These are phyloP conservation scores for cucumber (Cucumis sativus) DNA, from an alignment of 306 rosid species.

Conservation along the genomic window DNA sequence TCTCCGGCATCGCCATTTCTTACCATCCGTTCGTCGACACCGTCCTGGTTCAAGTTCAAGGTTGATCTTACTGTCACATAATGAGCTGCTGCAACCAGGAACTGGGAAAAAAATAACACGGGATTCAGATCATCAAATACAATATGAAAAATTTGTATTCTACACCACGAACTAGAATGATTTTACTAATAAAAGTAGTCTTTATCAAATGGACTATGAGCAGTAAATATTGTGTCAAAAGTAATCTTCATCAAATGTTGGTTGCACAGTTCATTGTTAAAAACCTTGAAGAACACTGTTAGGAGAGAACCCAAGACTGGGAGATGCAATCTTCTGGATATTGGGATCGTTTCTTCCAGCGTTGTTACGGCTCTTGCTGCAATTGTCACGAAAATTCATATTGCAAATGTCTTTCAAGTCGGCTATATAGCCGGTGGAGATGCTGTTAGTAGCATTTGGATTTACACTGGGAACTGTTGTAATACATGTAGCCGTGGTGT, in stretches of 20 bases:
- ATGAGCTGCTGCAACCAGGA: constrained; percentile 27
- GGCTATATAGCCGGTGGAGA: neutral
- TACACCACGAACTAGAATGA: neutral
- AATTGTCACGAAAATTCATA: constrained; percentile 7
- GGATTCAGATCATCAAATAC: neutral
- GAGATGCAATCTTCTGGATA: constrained; percentile 19
- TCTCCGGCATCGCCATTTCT: constrained; percentile 76
- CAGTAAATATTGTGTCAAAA: neutral
- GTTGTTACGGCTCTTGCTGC: constrained; percentile 11
- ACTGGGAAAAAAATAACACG: constrained; percentile 16
- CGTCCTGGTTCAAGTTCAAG: constrained; percentile 41
- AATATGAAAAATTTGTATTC: neutral
- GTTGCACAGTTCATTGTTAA: neutral
- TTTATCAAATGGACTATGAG: neutral
- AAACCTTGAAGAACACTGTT: constrained; percentile 64
- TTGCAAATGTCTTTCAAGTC: constrained; percentile 16
- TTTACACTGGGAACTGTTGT: neutral
- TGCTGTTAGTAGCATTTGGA: neutral
- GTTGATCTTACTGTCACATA: constrained; percentile 13
- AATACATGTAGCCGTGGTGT: neutral
- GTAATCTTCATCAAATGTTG: neutral
- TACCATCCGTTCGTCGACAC: constrained; percentile 87
- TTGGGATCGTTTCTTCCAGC: constrained; percentile 13
- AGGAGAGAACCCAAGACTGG: constrained; percentile 54
- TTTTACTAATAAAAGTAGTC: neutral